Percentiles rank a stretch among this genome's conserved stretches.
phyloP scores from a whole-genome alignment of 257 asterid genomes.

The Echites panduratus region DNA sequence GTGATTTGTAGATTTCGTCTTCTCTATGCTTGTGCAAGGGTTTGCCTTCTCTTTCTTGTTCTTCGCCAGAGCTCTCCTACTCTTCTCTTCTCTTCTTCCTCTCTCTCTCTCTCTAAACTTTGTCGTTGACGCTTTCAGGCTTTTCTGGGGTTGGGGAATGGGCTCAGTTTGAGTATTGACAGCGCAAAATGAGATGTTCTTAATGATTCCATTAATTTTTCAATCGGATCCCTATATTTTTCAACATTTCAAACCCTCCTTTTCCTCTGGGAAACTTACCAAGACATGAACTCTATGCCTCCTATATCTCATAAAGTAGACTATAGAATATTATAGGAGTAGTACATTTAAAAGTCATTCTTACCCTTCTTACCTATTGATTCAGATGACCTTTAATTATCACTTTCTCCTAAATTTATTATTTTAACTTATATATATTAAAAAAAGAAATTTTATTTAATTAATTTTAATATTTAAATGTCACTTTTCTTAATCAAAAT shows the following conservation, averaged over 20 bases:
- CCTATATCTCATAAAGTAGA: no score
- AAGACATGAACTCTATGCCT: no score
- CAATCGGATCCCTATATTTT: conserved; percentile 11
- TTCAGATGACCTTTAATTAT: no score
- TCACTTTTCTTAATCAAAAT: no score
- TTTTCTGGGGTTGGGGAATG: conserved; percentile 10
- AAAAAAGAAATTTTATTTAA: no score
- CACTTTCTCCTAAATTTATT: no score
- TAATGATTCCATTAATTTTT: conserved; percentile 8
- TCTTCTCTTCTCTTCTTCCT: conserved; percentile 13
- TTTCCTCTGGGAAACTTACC: not conserved
- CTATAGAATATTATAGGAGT: no score
- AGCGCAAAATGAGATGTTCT: conserved; percentile 14
- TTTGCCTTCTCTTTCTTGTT: not conserved
- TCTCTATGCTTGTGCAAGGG: conserved; percentile 6
- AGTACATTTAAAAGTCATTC: no score
- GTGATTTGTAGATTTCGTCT: conserved; percentile 24
- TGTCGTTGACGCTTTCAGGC: conserved; percentile 20
- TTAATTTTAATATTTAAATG: no score
- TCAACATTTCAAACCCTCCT: not conserved
- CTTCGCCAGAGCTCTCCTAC: not conserved
- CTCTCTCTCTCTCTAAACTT: conserved; percentile 14
- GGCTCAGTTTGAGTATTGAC: conserved; percentile 8
- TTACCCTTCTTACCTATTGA: no score
- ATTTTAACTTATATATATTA: no score